Conservation (phyloP, 2,329 filamentous ascomycete genomes). For the Sclerotinia spermophila region DNA sequence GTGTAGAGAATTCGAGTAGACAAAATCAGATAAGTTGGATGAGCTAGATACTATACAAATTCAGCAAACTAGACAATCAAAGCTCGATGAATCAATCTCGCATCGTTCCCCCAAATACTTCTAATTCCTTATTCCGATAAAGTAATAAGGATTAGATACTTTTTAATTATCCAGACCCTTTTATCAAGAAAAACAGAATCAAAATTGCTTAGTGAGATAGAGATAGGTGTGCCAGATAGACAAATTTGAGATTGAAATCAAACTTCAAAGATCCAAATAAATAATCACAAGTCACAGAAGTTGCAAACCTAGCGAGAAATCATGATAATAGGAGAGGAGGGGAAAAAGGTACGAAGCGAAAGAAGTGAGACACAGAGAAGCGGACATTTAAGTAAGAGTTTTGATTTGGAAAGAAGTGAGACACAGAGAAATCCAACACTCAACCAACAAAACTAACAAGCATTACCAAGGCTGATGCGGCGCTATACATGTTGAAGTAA, state of each 20-base stretch:
- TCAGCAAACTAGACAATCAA: too few relatives aligned
- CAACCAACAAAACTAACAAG: background rate
- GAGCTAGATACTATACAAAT: too few relatives aligned
- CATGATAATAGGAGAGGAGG: background rate
- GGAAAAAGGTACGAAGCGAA: background rate
- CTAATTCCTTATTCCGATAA: background rate
- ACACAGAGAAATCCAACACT: background rate
- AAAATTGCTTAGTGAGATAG: background rate
- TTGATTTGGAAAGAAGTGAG: background rate
- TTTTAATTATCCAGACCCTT: background rate
- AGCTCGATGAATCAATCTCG: too few relatives aligned
- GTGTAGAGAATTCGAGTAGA: background rate
- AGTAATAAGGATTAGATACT: background rate
- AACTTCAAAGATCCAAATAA: background rate
- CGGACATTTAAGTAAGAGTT: background rate
- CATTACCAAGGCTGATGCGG: background rate
- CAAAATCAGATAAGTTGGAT: background rate
- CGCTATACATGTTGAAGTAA: background rate
- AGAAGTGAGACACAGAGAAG: too few relatives aligned
- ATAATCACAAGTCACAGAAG: background rate
- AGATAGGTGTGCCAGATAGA: fast-evolving
- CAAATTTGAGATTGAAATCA: background rate
- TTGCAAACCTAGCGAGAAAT: background rate
- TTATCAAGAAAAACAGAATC: background rate
- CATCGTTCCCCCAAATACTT: background rate